A percentile compares a stretch with the other conserved stretches of the same genome.
Conservation (phyloP, 768 basidiomycete species). For the Exsudoporus frostii region DNA sequence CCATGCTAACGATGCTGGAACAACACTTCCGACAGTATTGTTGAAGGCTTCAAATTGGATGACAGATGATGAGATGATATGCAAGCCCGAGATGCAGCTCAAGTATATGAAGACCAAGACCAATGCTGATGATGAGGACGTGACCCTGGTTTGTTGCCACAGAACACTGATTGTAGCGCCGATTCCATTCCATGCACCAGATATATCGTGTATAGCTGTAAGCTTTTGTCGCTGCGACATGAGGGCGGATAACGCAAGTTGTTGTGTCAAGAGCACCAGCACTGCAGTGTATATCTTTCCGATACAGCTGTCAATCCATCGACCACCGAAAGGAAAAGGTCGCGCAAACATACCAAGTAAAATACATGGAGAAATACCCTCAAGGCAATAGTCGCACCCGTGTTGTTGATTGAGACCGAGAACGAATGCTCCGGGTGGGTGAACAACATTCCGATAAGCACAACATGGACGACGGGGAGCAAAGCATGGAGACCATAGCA, state of each 20-base stretch:
- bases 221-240: no score
- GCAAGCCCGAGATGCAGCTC: slow-evolving; percentile 13
- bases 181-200: no score
- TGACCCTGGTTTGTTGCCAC: no score
- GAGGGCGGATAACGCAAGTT: no score
- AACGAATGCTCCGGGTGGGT: slow-evolving; percentile 3
- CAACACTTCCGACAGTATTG: background rate
- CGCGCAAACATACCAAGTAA: background rate
- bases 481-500: background rate
- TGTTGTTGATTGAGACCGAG: background rate
- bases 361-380: slow-evolving; percentile 2
- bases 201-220: no score
- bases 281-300: no score
- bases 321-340: no score
- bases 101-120: background rate
- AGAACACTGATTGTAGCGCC: no score
- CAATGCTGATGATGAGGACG: background rate
- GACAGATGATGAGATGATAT: slow-evolving; percentile 24
- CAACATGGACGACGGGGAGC: background rate
- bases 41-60: slow-evolving; percentile 21
- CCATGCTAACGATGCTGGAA: slow-evolving; percentile 3
- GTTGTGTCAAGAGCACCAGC: no score
- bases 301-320: no score
- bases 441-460: background rate
- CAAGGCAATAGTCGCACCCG: background rate